These are phyloP conservation scores for Candida yuanshanica DNA, from an alignment of 805 yeast species.

Conservation along the genomic window DNA sequence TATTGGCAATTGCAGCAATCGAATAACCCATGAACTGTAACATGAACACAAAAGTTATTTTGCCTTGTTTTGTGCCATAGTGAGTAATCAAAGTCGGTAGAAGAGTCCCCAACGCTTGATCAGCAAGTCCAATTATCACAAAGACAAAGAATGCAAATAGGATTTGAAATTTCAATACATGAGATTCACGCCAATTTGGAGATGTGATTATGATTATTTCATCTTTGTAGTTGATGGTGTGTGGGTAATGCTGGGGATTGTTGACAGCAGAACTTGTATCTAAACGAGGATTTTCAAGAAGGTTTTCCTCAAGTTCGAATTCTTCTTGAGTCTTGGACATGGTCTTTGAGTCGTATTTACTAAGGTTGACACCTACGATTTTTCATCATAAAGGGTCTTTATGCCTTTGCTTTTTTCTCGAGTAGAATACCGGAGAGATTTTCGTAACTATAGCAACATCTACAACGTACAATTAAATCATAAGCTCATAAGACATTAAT, in stretches of 20 bases:
- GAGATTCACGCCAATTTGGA: slow-evolving; percentile 22
- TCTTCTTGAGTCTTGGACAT: slow-evolving; percentile 1
- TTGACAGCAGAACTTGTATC: too few species aligned
- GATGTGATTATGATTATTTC: slow-evolving; percentile 6
- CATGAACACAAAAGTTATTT: slow-evolving; percentile 44
- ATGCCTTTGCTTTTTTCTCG: not conserved
- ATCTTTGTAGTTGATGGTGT: slow-evolving; percentile 2
- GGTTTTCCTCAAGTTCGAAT: slow-evolving; percentile 5
- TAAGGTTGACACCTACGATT: too few species aligned
- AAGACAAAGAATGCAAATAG: slow-evolving; percentile 34
- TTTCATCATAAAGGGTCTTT: too few species aligned
- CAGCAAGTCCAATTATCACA: slow-evolving; percentile 48
- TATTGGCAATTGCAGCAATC: slow-evolving; percentile 44
- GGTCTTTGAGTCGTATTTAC: not conserved
- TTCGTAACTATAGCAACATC: not conserved
- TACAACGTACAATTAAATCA: too few species aligned
- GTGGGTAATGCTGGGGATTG: not conserved
- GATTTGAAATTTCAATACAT: slow-evolving; percentile 41
- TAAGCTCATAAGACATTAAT: not conserved
- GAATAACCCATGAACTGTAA: slow-evolving; percentile 52
- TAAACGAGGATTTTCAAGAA: too few species aligned
- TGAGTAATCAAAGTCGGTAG: slow-evolving; percentile 45
- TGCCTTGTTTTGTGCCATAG: slow-evolving; percentile 43
- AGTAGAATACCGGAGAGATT: not conserved
- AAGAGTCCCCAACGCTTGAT: slow-evolving; percentile 56